These are phyloP conservation scores for Rhodotorula diobovata DNA, from an alignment of 768 basidiomycete genomes.

Conservation along the genomic window DNA sequence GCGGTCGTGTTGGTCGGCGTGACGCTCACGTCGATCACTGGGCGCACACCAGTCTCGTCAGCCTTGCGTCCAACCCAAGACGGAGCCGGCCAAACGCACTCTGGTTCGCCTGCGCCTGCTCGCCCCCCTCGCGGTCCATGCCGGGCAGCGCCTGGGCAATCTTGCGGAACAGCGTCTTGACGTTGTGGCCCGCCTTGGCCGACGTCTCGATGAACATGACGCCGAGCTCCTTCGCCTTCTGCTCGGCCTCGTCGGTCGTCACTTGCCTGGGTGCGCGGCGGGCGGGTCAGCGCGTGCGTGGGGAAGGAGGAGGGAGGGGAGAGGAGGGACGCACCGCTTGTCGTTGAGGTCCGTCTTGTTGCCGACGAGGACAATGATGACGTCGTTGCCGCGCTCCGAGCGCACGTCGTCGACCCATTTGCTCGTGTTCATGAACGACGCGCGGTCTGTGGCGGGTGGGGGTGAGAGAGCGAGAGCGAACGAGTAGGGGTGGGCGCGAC, in stretches of 20 bases:
- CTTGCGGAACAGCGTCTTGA: conserved; percentile 98
- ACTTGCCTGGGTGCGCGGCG: conserved; percentile 66
- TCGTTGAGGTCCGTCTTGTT: conserved; percentile 99
- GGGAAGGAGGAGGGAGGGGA: not conserved
- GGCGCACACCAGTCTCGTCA: not conserved
- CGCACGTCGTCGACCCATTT: conserved; percentile 99
- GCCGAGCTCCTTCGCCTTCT: conserved; percentile 78
- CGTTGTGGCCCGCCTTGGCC: conserved; percentile 98
- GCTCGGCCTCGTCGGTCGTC: conserved; percentile 93
- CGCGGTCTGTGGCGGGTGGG: conserved; percentile 62
- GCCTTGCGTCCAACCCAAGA: too few relatives aligned
- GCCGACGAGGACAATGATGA: conserved; percentile 95
- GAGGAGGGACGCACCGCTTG: conserved; percentile 68
- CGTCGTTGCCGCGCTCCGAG: conserved; percentile 93
- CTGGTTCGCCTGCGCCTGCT: conserved; percentile 45
- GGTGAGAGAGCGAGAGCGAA: not conserved
- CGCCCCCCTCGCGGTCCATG: conserved; percentile 70
- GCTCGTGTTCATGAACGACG: conserved; percentile 94
- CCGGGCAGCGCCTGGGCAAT: conserved; percentile 97
- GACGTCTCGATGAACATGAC: conserved; percentile 99
- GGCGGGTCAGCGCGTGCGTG: not conserved
- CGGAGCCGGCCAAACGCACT: conserved; percentile 45
- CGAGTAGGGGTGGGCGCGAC: too few relatives aligned
- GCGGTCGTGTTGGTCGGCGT: conserved; percentile 40
- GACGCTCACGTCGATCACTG: conserved; percentile 44